Base-by-base conservation (phyloP, 345 rosid genomes). In the Arabidopsis suecica region DNA sequence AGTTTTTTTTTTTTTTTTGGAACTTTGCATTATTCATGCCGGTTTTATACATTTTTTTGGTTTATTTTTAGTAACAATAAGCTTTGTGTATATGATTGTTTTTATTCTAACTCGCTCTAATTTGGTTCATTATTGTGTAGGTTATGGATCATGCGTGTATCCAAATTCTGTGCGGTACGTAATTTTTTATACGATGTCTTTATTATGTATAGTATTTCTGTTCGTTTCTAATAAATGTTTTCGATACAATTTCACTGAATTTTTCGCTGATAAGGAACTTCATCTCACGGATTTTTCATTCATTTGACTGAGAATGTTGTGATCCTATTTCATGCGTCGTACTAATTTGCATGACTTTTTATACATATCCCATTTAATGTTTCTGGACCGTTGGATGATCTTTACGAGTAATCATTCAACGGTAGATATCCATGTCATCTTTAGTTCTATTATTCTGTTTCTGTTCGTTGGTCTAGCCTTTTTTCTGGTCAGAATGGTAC, bases 131-230 rank as follows among this genome's bases (percentile, higher is more conserved):
- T 75, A 7, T 78, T 54, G 72, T 78, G 62, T 40, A 90, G 96
- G 96, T 70, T 88, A 88, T 76, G 96, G 93, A 82, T 91, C 96
- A 68, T 91, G 96, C 58, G 84, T 87, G 51, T 91, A 87, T 68
- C 96, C 96, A 61, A 79, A 84, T 68, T 88, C 92, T 64, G 32
- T 71, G 28, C 83, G 96, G 96, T 91, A 82, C 57, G 28, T 30
- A 28, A 36, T 30, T 36, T 36, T 47, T 49, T 37, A 74, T 65
- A 10, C 3, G 2, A 60, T 60, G 9, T 18, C 20, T 56, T 56
- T 25, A 3, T 65, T 50, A 20, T 74, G 49, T 37, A 55, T 53
- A 8, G 18, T 42, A 32, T 20, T 36, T 65, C 13, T 47, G 41
- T 53, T 73, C 3, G 56, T 53, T 69, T 40, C 40, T 40, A 30